These are phyloP conservation scores for Fusarium kyushuense DNA, from an alignment of 2,329 filamentous ascomycete species.

Conservation along the genomic window DNA sequence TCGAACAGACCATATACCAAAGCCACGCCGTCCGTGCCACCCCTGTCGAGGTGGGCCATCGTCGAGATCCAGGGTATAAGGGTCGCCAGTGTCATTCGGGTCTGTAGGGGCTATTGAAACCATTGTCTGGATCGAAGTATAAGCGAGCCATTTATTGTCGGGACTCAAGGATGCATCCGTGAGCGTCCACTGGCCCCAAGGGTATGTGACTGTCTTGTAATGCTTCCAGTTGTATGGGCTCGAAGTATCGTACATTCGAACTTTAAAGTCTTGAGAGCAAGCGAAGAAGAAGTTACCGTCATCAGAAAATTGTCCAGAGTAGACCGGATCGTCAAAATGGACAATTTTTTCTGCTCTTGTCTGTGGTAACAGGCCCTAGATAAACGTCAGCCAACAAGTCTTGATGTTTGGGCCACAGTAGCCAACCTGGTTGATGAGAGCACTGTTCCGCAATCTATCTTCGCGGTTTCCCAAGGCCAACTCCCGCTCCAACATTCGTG, in stretches of 20 bases:
- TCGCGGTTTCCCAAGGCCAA: slow-evolving; percentile 75
- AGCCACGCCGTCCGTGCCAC: slow-evolving; percentile 51
- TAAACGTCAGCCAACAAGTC: slow-evolving; percentile 17
- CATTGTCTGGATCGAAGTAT: slow-evolving; percentile 85
- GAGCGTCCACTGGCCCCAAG: slow-evolving; percentile 92
- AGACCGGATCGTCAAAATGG: slow-evolving; percentile 86
- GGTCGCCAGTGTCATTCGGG: slow-evolving; percentile 82
- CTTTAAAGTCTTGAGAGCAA: slow-evolving; percentile 90
- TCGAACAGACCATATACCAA: slow-evolving; percentile 87
- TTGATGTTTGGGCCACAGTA: not conserved
- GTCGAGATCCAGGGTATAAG: slow-evolving; percentile 79
- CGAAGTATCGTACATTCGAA: slow-evolving; percentile 97
- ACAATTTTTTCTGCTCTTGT: slow-evolving; percentile 86
- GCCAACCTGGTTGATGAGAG: slow-evolving; percentile 75
- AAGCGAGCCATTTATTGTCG: slow-evolving; percentile 91
- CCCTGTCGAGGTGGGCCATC: slow-evolving; percentile 47
- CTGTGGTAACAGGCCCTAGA: slow-evolving; percentile 79
- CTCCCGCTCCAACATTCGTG: slow-evolving; percentile 83
- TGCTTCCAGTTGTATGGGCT: slow-evolving; percentile 96
- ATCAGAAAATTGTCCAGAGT: slow-evolving; percentile 95
- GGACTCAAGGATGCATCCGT: slow-evolving; percentile 93
- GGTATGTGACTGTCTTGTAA: slow-evolving; percentile 90
- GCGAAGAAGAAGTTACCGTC: slow-evolving; percentile 98
- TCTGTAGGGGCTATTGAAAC: slow-evolving; percentile 91
- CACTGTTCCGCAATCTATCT: slow-evolving; percentile 70